Evolutionary conservation across 2,329 filamentous ascomycete genomes (phyloP).

Genomic region (Colletotrichum sp.): DNA sequence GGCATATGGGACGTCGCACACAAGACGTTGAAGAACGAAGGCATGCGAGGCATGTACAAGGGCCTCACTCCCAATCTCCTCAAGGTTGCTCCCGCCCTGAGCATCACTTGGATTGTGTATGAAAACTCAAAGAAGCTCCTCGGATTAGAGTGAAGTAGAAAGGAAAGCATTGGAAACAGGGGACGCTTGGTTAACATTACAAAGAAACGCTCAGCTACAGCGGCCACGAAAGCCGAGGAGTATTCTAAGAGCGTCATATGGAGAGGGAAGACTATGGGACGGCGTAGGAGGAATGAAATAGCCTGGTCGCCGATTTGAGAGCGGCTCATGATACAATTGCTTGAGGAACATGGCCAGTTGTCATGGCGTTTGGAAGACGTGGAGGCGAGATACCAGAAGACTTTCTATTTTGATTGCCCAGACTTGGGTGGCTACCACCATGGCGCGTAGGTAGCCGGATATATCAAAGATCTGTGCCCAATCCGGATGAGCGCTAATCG

Average conservation of each 20-base stretch:
- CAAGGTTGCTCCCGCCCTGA: slow-evolving; percentile 94
- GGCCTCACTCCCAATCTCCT: slow-evolving; percentile 93
- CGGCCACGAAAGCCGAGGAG: not conserved
- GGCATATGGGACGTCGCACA: slow-evolving; percentile 88
- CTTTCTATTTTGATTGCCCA: slow-evolving; percentile 7
- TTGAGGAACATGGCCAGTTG: slow-evolving; percentile 2
- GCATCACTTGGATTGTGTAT: slow-evolving; percentile 93
- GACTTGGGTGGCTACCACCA: not conserved
- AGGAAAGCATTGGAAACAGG: not conserved
- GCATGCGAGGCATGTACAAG: slow-evolving; percentile 86
- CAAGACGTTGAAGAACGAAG: slow-evolving; percentile 84
- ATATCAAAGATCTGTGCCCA: not conserved
- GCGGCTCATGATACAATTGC: not conserved
- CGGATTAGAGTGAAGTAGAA: slow-evolving; percentile 45
- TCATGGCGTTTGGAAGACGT: slow-evolving; percentile 16
- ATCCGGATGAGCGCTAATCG: not conserved
- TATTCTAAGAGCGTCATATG: not conserved
- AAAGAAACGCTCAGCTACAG: not conserved
- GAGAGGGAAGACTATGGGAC: not conserved
- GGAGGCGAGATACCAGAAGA: slow-evolving; percentile 17
- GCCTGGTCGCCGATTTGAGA: not conserved
- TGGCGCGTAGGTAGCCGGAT: not conserved
- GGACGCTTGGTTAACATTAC: not conserved
- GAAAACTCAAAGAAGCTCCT: slow-evolving; percentile 85
- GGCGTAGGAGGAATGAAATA: not conserved